Percentiles rank a stretch among this genome's conserved stretches.
phyloP scores from a whole-genome alignment of 1,139 yeast genomes.

The Wickerhamomyces sp. region DNA sequence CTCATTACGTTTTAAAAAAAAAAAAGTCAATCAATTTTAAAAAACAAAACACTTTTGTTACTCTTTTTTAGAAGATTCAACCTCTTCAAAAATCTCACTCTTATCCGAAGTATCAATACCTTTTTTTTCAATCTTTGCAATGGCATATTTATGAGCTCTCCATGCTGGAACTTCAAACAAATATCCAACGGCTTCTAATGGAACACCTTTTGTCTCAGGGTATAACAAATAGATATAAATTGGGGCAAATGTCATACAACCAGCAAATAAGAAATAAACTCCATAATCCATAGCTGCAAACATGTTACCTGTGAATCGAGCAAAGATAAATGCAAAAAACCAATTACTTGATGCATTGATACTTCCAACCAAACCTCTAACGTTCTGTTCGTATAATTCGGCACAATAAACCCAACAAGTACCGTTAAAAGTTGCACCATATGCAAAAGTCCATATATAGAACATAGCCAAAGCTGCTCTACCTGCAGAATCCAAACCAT shows the following conservation, averaged over 20 bases:
- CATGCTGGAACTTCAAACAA: constrained; percentile 31
- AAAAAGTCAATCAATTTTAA: too few relatives aligned
- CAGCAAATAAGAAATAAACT: constrained; percentile 40
- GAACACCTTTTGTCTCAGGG: constrained; percentile 43
- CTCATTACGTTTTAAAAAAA: too few relatives aligned
- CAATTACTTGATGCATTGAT: constrained; percentile 42
- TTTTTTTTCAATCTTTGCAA: background rate
- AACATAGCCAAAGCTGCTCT: constrained; percentile 44
- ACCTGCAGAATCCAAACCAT: constrained; percentile 35
- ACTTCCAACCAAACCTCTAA: constrained; percentile 39
- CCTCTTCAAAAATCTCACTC: background rate
- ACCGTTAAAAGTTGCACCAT: constrained; percentile 42
- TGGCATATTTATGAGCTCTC: constrained; percentile 11
- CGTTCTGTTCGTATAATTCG: constrained; percentile 39
- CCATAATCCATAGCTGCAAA: constrained; percentile 38
- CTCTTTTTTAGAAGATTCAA: background rate
- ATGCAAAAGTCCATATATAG: constrained; percentile 41
- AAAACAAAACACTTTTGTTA: too few relatives aligned
- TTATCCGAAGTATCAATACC: background rate
- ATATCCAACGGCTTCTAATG: constrained; percentile 39
- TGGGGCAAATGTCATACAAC: constrained; percentile 29
- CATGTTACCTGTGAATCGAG: constrained; percentile 41
- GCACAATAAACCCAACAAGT: constrained; percentile 45
- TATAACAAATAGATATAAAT: constrained; percentile 31
- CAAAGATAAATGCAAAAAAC: constrained; percentile 47